Evolutionary conservation across 805 yeast species (phyloP), one percentile per base, ranked within the genome.

Genomic region (Lipomyces chichibuensis): DNA sequence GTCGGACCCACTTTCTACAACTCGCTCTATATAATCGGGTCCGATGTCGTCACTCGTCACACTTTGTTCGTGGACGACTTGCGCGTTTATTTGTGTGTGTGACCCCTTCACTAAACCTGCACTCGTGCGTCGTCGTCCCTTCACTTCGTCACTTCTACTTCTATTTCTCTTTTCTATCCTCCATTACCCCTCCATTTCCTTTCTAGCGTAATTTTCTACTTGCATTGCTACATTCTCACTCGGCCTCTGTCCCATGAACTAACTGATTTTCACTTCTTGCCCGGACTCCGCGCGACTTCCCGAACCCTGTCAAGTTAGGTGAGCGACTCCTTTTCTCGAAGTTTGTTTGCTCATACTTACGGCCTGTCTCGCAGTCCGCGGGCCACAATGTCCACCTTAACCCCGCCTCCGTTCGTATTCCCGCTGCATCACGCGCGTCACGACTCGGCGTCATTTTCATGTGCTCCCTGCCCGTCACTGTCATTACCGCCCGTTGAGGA

Each of bases 381-480:
- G 35, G 32, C 29, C 32, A 29, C 63, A 7, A 60, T 37, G 52
- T 60, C 63, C 27, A 35, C 60, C 13, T 59, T 25, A 53, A 54
- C 53, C 39, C 25, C 20, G 20, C 60, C 58, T 62, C 62, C 65
- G 17, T 63, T 63, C 43, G 64, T 60, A 33, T 64, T 64, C 61
- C 67, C 63, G 20, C 60, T 64, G 25, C 63, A 60, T 60, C 61
- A 53, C 37, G 23, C 59, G 11, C 58, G 59, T 37, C 29, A 53
- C 29, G 35, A 51, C 49, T 23, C 27, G 29, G 39, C 54, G 43
- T 49, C 63, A 39, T 33, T 57, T 39, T 14, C 63, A 49, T 8
- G 57, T 35, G 27, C 17, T 43, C 53, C 20, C 20, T 59, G 61
- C 46, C 46, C 52, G 39, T 20, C 60, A 51, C 33, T 57, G 55